Conservation (phyloP, 2,329 filamentous ascomycete species). For the Leptographium lundbergii region DNA sequence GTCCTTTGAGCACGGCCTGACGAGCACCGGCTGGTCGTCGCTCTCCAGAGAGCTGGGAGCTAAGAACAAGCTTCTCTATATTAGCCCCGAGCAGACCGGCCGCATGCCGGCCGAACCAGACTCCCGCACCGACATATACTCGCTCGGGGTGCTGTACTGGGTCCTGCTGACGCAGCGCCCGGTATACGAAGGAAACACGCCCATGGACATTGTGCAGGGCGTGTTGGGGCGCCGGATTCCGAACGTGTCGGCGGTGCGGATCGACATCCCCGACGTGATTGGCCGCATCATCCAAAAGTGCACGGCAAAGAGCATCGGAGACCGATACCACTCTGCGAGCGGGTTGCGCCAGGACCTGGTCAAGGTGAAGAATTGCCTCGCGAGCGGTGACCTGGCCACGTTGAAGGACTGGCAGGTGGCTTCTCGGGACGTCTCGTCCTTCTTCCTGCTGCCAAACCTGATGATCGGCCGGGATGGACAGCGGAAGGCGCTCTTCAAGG, state of each 20-base stretch:
- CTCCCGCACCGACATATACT: conserved; percentile 86
- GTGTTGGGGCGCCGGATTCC: conserved; percentile 71
- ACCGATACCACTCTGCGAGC: conserved; percentile 81
- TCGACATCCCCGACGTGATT: conserved; percentile 75
- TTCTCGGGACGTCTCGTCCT: conserved; percentile 79
- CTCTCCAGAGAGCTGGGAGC: conserved; percentile 75
- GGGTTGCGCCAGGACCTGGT: conserved; percentile 73
- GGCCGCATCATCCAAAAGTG: conserved; percentile 81
- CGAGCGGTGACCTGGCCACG: conserved; percentile 58
- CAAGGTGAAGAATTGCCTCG: conserved; percentile 60
- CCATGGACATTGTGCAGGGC: conserved; percentile 83
- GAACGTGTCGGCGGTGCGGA: conserved; percentile 60
- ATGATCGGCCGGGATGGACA: conserved; percentile 74
- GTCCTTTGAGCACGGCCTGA: conserved; percentile 82
- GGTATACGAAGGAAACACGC: conserved; percentile 66
- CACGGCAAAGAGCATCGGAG: conserved; percentile 75
- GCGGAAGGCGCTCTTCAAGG: conserved; percentile 52
- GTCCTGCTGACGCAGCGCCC: conserved; percentile 67
- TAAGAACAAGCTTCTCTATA: conserved; percentile 80
- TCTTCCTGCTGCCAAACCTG: conserved; percentile 70
- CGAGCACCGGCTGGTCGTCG: conserved; percentile 73
- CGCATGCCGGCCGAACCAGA: conserved; percentile 88
- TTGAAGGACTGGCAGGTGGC: conserved; percentile 65
- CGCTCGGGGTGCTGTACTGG: conserved; percentile 81
- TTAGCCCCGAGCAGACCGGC: conserved; percentile 89